Conservation (phyloP, 2,329 filamentous ascomycete species). For the Geoglossum cookeanum region DNA sequence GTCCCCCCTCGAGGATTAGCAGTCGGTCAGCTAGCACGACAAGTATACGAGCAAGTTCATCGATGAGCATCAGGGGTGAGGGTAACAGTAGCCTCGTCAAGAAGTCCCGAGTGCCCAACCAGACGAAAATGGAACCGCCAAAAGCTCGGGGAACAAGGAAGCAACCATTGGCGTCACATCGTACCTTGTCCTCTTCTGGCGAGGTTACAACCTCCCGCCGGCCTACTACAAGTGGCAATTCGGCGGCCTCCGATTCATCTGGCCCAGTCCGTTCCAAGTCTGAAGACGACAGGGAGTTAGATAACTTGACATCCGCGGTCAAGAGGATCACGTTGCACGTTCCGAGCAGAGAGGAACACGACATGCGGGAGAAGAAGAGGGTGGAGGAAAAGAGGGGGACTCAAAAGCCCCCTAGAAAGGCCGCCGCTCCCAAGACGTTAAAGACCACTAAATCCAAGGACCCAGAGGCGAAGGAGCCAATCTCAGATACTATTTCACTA, state of each 20-base stretch:
- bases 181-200: not conserved
- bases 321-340: constrained; percentile 40
- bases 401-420: constrained; percentile 15
- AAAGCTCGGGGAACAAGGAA: not conserved
- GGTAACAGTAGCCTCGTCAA: constrained; percentile 20
- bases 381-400: constrained; percentile 21
- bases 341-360: constrained; percentile 36
- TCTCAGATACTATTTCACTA: constrained; percentile 1
- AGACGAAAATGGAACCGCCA: constrained; percentile 8
- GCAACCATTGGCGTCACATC: not conserved
- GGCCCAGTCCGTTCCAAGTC: constrained; percentile 7
- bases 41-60: constrained; percentile 22
- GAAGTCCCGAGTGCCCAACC: constrained; percentile 11
- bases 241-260: constrained; percentile 3
- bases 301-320: constrained; percentile 31
- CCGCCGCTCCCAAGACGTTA: constrained; percentile 5
- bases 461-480: not conserved
- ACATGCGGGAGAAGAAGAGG: constrained; percentile 28
- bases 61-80: constrained; percentile 41
- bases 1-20: constrained; percentile 14
- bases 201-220: not conserved
- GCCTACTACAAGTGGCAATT: not conserved
- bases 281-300: constrained; percentile 22
- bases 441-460: constrained; percentile 12
- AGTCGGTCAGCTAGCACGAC: constrained; percentile 22